Evolutionary conservation across 2,329 filamentous ascomycete species (phyloP), one percentile per base, ranked within the genome.

Genomic region (Fusarium verrucosum): DNA sequence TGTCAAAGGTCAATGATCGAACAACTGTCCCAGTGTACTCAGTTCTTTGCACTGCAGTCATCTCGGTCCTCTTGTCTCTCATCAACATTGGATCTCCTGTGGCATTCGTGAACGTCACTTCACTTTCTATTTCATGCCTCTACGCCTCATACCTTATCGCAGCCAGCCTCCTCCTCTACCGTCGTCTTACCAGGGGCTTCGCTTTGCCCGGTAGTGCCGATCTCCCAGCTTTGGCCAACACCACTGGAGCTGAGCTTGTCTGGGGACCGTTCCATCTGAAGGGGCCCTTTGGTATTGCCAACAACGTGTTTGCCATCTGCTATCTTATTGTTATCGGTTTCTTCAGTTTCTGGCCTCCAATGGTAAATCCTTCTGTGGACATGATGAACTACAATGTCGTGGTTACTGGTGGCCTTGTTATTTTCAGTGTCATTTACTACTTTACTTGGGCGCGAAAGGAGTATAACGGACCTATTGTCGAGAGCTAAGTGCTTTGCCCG

Each of bases 181-280:
- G 74, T 4, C 73, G 74, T 11, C 62, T 58, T 2, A 72, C 71
- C 4, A 69, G 61, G 4, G 74, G 73, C 0, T 74, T 75, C 32
- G 23, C 32, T 0, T 42, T 74, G 3, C 74, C 74, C 1, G 65
- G 63, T n/a, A 5, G 62, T 2, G 45, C 62, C 1, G 65, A 67
- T 1, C 50, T 73, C 1, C 73, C 71, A 9, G 74, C 72, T 1
- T 30, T 76, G 9, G 73, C 72, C 10, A 74, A 74, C 44, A 74
- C 73, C 0, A 53, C 65, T 0, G 73, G 71, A 1, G 69, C 70
- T 3, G 71, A 74, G 19, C 71, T 76, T 2, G 63, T 73, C 9
- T 88, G 85, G 85, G 85, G 85, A 0, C 84, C 84, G 0, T 88
- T 84, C 79, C 81, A 79, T 37, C 55, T 87, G 0, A 81, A 81